Conservation (phyloP, 2,329 filamentous ascomycete species). For the Fusarium subglutinans region DNA sequence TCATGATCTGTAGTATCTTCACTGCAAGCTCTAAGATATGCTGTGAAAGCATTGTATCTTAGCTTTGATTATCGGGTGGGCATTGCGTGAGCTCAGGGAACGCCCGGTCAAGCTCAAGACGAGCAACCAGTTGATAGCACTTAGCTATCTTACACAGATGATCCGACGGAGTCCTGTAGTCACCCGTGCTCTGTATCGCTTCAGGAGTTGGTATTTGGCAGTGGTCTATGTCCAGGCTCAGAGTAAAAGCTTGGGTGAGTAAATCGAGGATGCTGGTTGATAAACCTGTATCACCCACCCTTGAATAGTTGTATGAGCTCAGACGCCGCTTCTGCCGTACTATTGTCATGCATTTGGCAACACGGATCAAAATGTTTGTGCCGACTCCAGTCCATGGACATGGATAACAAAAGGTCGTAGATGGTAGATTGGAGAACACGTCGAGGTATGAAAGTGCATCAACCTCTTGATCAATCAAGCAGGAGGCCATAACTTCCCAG, state of each 20-base stretch:
- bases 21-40: neutral
- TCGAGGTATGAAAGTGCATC: conserved; percentile 17
- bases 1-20: neutral
- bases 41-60: neutral
- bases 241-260: neutral
- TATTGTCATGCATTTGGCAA: conserved; percentile 1
- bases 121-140: neutral
- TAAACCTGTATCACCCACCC: too few species aligned
- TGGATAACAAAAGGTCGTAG: neutral
- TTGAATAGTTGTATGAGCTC: rapidly evolving
- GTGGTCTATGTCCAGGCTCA: neutral
- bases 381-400: conserved; percentile 28
- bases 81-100: neutral
- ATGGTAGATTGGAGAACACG: neutral
- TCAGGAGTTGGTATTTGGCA: neutral
- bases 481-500: conserved; percentile 30
- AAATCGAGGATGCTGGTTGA: neutral
- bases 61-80: too few species aligned
- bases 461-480: conserved; percentile 19
- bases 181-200: neutral
- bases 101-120: neutral
- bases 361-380: conserved; percentile 1
- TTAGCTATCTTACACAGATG: neutral
- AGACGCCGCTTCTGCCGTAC: neutral
- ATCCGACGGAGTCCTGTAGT: neutral